Base-by-base conservation (phyloP, 805 yeast genomes). In the Metschnikowia gruessii region DNA sequence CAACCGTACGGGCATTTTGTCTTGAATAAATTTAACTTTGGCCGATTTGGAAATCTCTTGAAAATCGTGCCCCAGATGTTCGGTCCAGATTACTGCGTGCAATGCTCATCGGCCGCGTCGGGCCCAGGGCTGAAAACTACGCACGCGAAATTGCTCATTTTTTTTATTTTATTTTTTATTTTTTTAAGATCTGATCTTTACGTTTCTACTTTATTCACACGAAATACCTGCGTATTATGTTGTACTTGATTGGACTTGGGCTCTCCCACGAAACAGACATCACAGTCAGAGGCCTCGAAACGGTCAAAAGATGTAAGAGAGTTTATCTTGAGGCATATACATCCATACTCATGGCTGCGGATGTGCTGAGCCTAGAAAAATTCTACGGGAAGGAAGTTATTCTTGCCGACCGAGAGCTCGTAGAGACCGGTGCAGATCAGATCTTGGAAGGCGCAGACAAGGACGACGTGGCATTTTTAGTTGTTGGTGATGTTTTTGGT, bases 281-380 rank as follows among this genome's bases (percentile, higher is more conserved):
- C 60, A 91, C 98, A 0, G 97, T 92, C 13, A 83, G 97, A 57
- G 99, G 99, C 1, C 74, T 94, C 24, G 90, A 92, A 59, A 79
- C 84, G 3, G 90, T 94, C 46, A 84, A 78, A 59, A 79, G 76
- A 63, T 90, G 97, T 69, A 82, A 85, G 59, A 75, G 97, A 35
- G 96, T 92, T n/a, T 92, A 92, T 58, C 72, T 94, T 46, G 99
- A 92, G 69, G 97, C 95, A 2, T 92, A 92, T 67, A 92, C 99
- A 3, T 86, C 96, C 33, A 92, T 92, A 52, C 72, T 94, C 48
- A 92, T 94, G 98, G 90, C 96, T 11, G 95, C 98, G 2, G 81
- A 85, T 52, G 72, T 81, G 61, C 79, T 74, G 49, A 77, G 83
- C 4, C 69, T 92, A 43, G 97, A 91, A 62, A 76, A 78, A 56